Evolutionary conservation across 805 yeast species (phyloP), one percentile per base, ranked within the genome.

Genomic region (Saccharomycopsis sp.): DNA sequence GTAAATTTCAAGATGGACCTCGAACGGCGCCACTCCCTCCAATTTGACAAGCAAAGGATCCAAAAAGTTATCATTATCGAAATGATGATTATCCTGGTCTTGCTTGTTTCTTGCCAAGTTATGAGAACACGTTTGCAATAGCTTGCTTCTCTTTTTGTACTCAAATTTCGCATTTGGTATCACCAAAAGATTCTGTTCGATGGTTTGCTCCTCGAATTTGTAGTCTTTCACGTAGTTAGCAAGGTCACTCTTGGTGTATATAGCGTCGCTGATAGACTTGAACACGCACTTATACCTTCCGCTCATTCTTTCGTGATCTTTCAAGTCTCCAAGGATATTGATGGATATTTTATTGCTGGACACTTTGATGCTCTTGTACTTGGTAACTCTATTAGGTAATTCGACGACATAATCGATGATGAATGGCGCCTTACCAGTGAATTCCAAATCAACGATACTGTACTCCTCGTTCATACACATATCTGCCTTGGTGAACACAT

Each of bases 261-360:
- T 71, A 0, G 82, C 71, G 67, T 91, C 97, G 61, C 78, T 83
- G 0, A 91, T 73, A 1, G 81, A 82, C 34, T 73, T 79, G 65
- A 91, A 81, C 5, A 68, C 69, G 64, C 88, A 86, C 52, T 75
- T 77, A 67, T 85, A 87, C 15, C 70, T 73, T 2, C 97, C 97
- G 56, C 79, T 66, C 50, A 67, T 66, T n/a, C 67, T 71, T 24
- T 62, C 63, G 16, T 29, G 34, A 24, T 23, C 20, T 9, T 48
- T 18, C 44, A 60, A 56, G 34, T 61, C 61, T 8, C 63, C 65
- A n/a, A 61, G 47, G 58, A 81, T 64, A 60, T 73, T 75, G 20
- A 81, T 66, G 2, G 79, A 74, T 1, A 82, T 81, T 64, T 72
- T 75, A 64, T 75, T 78, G 21, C 82, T 79, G 1, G 82, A 77